These are phyloP conservation scores for Diutina ranongensis DNA, from an alignment of 1,139 yeast genomes.

Conservation along the genomic window DNA sequence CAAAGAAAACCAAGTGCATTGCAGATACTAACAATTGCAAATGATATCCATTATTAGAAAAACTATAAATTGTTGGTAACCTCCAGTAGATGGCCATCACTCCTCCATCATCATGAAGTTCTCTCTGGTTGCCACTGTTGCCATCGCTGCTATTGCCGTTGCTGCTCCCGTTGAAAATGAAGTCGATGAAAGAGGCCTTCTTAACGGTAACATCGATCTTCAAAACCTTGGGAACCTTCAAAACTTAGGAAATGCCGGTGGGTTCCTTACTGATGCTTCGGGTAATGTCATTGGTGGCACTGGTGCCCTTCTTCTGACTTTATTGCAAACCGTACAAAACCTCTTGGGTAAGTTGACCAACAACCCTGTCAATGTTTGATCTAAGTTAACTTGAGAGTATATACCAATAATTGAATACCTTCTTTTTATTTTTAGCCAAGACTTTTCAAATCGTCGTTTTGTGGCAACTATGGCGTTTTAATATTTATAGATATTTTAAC, in stretches of 20 bases:
- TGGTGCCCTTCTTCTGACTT: background rate
- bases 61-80: background rate
- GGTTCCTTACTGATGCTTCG: background rate
- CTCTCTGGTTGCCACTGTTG: background rate
- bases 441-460: no score
- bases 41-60: no score
- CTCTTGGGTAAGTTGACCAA: background rate
- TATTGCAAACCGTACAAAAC: background rate
- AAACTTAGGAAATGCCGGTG: background rate
- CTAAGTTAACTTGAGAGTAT: no score
- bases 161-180: constrained; percentile 4
- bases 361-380: no score
- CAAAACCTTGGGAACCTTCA: background rate
- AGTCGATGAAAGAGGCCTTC: no score
- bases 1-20: no score
- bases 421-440: no score
- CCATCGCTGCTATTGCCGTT: background rate
- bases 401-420: no score
- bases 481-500: no score
- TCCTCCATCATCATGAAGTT: constrained; percentile 2
- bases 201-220: background rate
- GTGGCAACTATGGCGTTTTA: no score
- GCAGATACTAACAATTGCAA: no score
- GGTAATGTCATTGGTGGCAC: background rate
- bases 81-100: no score